phyloP scores from a whole-genome alignment of 768 basidiomycete genomes.

The Gloeopeniophorella convolvens region DNA sequence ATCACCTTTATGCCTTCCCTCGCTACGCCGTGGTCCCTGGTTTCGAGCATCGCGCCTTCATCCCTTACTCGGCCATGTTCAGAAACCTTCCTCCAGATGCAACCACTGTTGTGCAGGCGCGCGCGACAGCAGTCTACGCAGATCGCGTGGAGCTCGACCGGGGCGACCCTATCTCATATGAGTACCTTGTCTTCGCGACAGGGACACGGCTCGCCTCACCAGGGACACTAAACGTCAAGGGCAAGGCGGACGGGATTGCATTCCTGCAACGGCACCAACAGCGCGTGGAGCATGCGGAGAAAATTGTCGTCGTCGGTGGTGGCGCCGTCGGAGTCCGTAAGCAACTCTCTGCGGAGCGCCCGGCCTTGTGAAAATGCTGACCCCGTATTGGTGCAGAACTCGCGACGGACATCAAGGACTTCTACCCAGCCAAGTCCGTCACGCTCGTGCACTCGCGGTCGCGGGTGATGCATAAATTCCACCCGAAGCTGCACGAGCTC shows the following conservation, averaged over 20 bases:
- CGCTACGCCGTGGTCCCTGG: slow-evolving; percentile 26
- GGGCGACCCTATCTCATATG: slow-evolving; percentile 27
- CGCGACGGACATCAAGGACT: slow-evolving; percentile 25
- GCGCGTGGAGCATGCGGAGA: slow-evolving; percentile 26
- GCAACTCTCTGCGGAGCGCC: background rate
- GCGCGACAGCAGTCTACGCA: slow-evolving; percentile 20
- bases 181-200: slow-evolving; percentile 33
- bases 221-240: slow-evolving; percentile 18
- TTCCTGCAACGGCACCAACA: slow-evolving; percentile 27
- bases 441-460: slow-evolving; percentile 26
- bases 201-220: slow-evolving; percentile 25
- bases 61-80: slow-evolving; percentile 29
- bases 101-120: slow-evolving; percentile 21
- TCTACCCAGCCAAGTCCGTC: slow-evolving; percentile 22
- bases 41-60: slow-evolving; percentile 27
- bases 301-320: slow-evolving; percentile 33
- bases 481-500: slow-evolving; percentile 24
- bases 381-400: slow-evolving; percentile 19
- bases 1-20: slow-evolving; percentile 32
- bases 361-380: background rate
- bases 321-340: slow-evolving; percentile 35
- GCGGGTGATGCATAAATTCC: slow-evolving; percentile 25
- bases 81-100: slow-evolving; percentile 23
- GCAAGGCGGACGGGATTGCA: slow-evolving; percentile 26
- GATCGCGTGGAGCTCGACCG: slow-evolving; percentile 21